Percentiles rank a stretch among this genome's conserved stretches.
phyloP scores from a whole-genome alignment of 169 alveolate species.

The Cyclospora cayetanensis region DNA sequence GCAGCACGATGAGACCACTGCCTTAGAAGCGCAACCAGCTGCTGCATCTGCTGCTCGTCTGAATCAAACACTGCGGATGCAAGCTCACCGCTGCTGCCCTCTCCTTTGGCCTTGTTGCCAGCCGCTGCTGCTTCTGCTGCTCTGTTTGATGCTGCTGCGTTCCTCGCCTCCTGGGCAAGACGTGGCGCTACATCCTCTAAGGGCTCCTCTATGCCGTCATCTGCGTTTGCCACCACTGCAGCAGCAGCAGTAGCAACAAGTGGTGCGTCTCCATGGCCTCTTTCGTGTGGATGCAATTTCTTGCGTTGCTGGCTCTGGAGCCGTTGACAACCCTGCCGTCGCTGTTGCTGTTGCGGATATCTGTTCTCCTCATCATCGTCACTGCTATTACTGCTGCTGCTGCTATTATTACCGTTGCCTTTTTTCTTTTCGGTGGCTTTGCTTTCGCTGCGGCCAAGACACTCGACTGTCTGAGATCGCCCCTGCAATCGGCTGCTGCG shows the following conservation, averaged over 20 bases:
- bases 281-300: neutral
- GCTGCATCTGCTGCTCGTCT: constrained; percentile 52
- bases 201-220: neutral
- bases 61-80: neutral
- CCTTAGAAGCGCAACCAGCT: constrained; percentile 25
- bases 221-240: neutral
- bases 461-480: neutral
- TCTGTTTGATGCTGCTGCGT: constrained; percentile 57
- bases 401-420: constrained; percentile 32
- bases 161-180: constrained; percentile 32
- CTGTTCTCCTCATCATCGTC: neutral
- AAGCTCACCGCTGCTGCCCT: neutral
- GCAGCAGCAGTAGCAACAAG: neutral
- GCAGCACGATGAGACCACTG: constrained; percentile 27
- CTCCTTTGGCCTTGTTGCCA: neutral
- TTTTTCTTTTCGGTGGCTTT: neutral
- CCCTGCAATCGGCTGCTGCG: constrained; percentile 16
- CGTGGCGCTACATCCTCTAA: neutral
- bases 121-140: constrained; percentile 49
- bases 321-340: neutral
- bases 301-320: neutral
- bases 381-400: constrained; percentile 34
- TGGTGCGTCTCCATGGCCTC: neutral
- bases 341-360: constrained; percentile 15
- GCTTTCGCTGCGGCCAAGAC: neutral